A percentile compares a stretch with the other conserved stretches of the same genome.
These are phyloP conservation scores for Moelleriella libera DNA, from an alignment of 2,329 filamentous ascomycete genomes.

Conservation along the genomic window DNA sequence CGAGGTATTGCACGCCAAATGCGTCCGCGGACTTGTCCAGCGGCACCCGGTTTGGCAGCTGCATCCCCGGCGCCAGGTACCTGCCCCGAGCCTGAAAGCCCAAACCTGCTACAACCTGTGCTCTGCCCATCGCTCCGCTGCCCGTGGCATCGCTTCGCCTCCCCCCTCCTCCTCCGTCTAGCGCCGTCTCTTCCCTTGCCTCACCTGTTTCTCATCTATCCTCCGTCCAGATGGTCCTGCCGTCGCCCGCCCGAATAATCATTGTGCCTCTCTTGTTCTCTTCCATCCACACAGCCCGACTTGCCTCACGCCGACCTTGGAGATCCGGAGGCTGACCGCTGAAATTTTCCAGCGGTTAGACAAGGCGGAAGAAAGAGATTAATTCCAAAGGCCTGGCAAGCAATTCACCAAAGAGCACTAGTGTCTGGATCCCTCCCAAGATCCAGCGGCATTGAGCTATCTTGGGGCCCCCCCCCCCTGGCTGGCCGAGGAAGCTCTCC, in stretches of 20 bases:
- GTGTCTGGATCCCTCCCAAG: constrained; percentile 16
- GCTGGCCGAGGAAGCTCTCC: constrained; percentile 7
- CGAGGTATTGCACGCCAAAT: too few species aligned
- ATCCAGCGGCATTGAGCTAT: constrained; percentile 18
- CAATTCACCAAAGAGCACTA: neutral
- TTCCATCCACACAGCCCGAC: too few species aligned
- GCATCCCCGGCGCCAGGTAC: neutral
- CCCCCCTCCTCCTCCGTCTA: neutral
- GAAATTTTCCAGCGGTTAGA: too few species aligned
- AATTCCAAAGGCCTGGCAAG: too few species aligned
- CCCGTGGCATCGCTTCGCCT: neutral
- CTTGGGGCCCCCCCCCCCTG: constrained; percentile 5
- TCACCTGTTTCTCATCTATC: too few species aligned
- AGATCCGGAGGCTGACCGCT: too few species aligned
- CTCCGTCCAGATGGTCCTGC: too few species aligned
- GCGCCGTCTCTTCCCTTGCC: neutral
- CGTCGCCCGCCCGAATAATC: too few species aligned
- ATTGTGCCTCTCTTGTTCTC: too few species aligned
- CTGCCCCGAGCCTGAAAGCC: neutral
- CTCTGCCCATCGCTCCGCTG: neutral
- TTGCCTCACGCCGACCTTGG: too few species aligned
- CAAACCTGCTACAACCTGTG: neutral
- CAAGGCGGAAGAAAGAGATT: too few species aligned
- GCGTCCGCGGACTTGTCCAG: neutral
- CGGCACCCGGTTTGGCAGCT: neutral